Evolutionary conservation across 2,329 filamentous ascomycete species (phyloP).

Genomic region (Xylaria sp.): DNA sequence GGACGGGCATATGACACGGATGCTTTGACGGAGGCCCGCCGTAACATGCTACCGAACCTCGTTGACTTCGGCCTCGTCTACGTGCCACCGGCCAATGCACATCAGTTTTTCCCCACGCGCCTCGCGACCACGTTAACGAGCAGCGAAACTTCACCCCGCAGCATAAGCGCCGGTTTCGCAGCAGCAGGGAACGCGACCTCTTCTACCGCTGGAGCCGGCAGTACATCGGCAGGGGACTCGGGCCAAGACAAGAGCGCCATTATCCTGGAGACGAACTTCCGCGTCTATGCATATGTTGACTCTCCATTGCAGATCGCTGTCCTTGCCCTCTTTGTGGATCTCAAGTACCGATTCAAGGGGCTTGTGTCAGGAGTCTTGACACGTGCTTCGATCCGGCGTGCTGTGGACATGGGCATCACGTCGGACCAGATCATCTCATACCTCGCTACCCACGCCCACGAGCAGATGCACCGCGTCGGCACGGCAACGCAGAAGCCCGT

Average conservation of each 20-base stretch:
- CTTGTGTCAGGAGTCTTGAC: slow-evolving; percentile 93
- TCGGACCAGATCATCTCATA: slow-evolving; percentile 96
- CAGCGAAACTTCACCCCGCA: slow-evolving; percentile 76
- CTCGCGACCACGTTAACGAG: slow-evolving; percentile 92
- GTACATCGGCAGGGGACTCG: slow-evolving; percentile 13
- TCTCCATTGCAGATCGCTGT: slow-evolving; percentile 95
- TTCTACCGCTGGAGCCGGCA: slow-evolving; percentile 47
- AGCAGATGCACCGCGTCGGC: slow-evolving; percentile 83
- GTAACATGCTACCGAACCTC: slow-evolving; percentile 89
- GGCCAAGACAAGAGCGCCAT: slow-evolving; percentile 77
- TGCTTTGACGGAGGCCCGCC: slow-evolving; percentile 82
- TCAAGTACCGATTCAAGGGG: slow-evolving; percentile 92
- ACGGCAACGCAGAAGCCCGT: slow-evolving; percentile 72
- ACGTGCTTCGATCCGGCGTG: slow-evolving; percentile 85
- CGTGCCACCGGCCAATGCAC: slow-evolving; percentile 66
- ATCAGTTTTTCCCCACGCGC: slow-evolving; percentile 87
- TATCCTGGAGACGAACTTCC: slow-evolving; percentile 97
- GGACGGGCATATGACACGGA: slow-evolving; percentile 90
- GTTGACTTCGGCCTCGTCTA: slow-evolving; percentile 95
- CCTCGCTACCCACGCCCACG: slow-evolving; percentile 90
- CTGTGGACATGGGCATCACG: slow-evolving; percentile 91
- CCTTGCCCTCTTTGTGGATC: slow-evolving; percentile 86
- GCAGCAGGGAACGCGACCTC: slow-evolving; percentile 64
- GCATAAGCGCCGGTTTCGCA: slow-evolving; percentile 74
- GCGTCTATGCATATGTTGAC: slow-evolving; percentile 95